A percentile compares a stretch with the other conserved stretches of the same genome.
These are phyloP conservation scores for Cercospora sp. DNA, from an alignment of 2,329 filamentous ascomycete species.

Conservation along the genomic window DNA sequence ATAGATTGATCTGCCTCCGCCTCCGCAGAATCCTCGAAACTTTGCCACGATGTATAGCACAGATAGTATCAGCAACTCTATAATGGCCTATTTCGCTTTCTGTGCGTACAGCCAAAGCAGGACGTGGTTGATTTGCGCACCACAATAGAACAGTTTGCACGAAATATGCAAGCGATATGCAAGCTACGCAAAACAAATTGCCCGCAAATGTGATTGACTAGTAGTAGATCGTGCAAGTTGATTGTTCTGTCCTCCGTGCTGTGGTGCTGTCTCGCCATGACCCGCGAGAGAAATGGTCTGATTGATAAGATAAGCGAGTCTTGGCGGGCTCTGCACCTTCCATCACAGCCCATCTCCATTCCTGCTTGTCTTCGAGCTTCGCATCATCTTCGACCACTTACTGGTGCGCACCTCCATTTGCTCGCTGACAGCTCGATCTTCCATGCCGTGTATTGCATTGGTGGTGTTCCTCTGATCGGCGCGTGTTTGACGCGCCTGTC, in stretches of 20 bases:
- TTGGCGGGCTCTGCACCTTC: background rate
- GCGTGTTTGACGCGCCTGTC: background rate
- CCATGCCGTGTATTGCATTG: background rate
- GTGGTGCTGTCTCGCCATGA: background rate
- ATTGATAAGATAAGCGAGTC: conserved; percentile 3
- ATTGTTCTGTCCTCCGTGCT: background rate
- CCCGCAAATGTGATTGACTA: background rate
- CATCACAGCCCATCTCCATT: background rate
- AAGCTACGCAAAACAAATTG: background rate
- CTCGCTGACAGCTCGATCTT: background rate
- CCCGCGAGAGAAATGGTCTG: background rate
- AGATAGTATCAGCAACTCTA: background rate
- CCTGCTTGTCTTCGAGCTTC: background rate
- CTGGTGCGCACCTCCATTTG: background rate
- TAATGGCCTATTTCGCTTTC: background rate
- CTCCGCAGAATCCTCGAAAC: background rate
- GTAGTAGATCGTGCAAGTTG: background rate
- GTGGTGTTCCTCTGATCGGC: background rate
- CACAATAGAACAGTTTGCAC: background rate
- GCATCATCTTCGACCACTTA: background rate
- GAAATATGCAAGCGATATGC: background rate
- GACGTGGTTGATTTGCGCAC: background rate
- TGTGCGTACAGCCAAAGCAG: background rate
- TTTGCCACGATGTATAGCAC: background rate
- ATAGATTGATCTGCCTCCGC: background rate